phyloP scores from a whole-genome alignment of 208 protist species.

The Acanthamoeba sp. region DNA sequence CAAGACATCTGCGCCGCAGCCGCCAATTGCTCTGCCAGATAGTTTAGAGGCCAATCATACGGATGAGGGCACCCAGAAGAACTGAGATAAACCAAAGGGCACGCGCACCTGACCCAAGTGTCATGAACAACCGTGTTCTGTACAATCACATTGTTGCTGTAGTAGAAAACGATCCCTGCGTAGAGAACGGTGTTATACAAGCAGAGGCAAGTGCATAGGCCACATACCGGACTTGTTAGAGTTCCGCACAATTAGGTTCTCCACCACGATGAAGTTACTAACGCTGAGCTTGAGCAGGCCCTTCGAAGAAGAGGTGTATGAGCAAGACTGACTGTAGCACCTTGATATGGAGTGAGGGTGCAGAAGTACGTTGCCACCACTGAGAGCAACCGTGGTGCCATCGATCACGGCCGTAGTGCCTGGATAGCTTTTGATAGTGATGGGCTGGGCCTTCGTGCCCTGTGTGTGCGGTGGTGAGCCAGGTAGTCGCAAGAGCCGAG shows the following conservation, averaged over 20 bases:
- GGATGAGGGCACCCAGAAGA: neutral
- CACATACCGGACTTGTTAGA: neutral
- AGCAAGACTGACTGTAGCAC: too few species aligned
- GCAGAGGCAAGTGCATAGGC: neutral
- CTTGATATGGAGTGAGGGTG: too few species aligned
- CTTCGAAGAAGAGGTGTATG: neutral
- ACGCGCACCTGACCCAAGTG: neutral
- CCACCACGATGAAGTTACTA: neutral
- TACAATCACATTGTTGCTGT: neutral
- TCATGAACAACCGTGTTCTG: neutral
- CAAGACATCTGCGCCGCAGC: neutral
- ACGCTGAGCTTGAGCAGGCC: neutral
- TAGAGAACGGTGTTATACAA: neutral
- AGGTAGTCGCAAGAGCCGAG: too few species aligned
- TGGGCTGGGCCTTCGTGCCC: neutral
- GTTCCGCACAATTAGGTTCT: neutral
- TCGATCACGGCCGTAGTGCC: neutral
- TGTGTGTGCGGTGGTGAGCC: neutral
- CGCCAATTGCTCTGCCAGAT: neutral
- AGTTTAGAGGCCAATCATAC: neutral
- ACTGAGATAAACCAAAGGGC: neutral
- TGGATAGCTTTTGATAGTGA: constrained; percentile 13
- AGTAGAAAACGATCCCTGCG: neutral
- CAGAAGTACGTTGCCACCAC: neutral
- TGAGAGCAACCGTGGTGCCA: neutral